phyloP scores from a whole-genome alignment of 2,329 filamentous ascomycete species.

The Cladosporium colombiae region DNA sequence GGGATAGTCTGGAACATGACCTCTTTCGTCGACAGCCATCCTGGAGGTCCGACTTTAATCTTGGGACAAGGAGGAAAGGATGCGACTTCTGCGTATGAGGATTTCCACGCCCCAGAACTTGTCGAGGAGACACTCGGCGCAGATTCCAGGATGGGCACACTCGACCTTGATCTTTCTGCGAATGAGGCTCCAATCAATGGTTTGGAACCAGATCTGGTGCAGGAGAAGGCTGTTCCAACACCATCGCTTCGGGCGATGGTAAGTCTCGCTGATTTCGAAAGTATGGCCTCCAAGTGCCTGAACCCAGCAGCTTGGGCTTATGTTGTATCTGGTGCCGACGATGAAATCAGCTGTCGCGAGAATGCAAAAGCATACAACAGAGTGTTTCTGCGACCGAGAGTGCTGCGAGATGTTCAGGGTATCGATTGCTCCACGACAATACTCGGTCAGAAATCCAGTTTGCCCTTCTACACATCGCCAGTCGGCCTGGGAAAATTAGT shows the following conservation, averaged over 20 bases:
- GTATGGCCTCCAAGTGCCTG: conserved; percentile 38
- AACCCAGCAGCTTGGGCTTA: conserved; percentile 43
- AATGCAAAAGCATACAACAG: conserved; percentile 44
- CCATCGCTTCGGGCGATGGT: neutral
- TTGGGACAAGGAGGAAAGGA: conserved; percentile 54
- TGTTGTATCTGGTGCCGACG: conserved; percentile 51
- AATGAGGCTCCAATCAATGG: neutral
- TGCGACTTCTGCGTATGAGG: conserved; percentile 55
- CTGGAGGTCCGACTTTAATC: conserved; percentile 63
- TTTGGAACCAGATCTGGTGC: too few relatives aligned
- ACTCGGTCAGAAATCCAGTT: conserved; percentile 30
- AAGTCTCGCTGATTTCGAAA: neutral
- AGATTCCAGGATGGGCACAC: conserved; percentile 37
- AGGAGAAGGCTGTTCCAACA: neutral
- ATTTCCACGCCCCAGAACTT: conserved; percentile 50
- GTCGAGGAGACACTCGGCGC: conserved; percentile 44
- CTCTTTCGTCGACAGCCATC: conserved; percentile 63
- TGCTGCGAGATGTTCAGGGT: conserved; percentile 42
- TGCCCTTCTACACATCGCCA: conserved; percentile 40
- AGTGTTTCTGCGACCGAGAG: conserved; percentile 47
- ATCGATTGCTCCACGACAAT: conserved; percentile 38
- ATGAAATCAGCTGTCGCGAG: conserved; percentile 45
- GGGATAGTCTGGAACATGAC: conserved; percentile 89
- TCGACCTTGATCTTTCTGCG: conserved; percentile 24
- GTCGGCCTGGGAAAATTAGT: conserved; percentile 36